Evolutionary conservation across 768 basidiomycete species (phyloP), one percentile per base, ranked within the genome.

Genomic region (Tulasnella sp.): DNA sequence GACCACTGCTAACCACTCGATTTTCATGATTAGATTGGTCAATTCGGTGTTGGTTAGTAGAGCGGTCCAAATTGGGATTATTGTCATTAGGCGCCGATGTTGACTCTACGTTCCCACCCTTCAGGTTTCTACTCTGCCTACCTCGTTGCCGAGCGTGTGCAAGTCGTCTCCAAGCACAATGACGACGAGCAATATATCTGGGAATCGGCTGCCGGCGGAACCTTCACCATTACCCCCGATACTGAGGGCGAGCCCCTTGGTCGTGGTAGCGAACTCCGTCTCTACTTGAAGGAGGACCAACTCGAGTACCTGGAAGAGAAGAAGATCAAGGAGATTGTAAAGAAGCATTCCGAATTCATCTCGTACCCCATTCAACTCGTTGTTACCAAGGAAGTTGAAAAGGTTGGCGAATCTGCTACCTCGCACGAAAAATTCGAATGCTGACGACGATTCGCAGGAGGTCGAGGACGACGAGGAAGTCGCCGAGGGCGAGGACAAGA

Each of bases 321-420:
- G 89, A 91, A 91, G 85, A 93, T 99, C 89, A 97, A 96, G 89
- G 97, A 99, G 80, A 94, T 97, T 80, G 97, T 99, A 83, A 99
- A 99, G 90, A 99, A 99, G 88, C 97, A 99, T 89, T 99, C 97
- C 82, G 97, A 99, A 86, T 99, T 99, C 88, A 99, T 99, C 85
- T 98, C 96, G 38, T 99, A 99, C 87, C 97, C 97, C 79, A 99
- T 99, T 82, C 96, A 99, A 83, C 90, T 99, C 79, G 94, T 94
- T 71, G 96, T 98, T 77, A 94, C 94, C 82, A 99, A 99, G 90
- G 97, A 99, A 87, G 93, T 96, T 72, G 97, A 99, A 88, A 98
- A 96, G 93, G 97, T 94, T 78, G 25, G 88, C 83, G 22, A 64
- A 29, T 31, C 14, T 64, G 19, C 11, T 4, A 29, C 58, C 25